phyloP scores from a whole-genome alignment of 129 eudicot species.

The Centrapalus pauciflorus region DNA sequence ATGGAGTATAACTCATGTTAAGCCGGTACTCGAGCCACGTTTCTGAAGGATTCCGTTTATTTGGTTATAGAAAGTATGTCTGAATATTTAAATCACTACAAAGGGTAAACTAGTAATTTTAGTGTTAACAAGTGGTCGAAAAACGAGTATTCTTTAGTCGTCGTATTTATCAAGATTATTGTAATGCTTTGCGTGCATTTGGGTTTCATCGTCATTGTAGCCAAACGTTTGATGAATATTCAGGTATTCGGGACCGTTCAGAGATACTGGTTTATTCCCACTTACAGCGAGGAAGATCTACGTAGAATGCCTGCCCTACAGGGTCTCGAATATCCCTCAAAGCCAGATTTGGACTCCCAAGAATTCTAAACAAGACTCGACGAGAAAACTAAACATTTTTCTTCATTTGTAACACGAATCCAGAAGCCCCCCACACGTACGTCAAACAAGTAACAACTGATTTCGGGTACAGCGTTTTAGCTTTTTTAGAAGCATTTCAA shows the following conservation, averaged over 20 bases:
- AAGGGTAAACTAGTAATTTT: too few species aligned
- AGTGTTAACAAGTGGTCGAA: too few species aligned
- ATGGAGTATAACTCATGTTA: too few species aligned
- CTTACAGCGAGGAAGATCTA: slow-evolving; percentile 79
- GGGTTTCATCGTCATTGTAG: neutral
- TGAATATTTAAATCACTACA: too few species aligned
- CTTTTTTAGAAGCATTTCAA: neutral
- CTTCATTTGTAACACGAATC: slow-evolving; percentile 10
- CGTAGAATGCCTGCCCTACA: slow-evolving; percentile 86
- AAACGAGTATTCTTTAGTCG: too few species aligned
- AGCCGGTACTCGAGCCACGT: too few species aligned
- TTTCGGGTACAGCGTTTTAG: slow-evolving; percentile 13
- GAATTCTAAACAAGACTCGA: slow-evolving; percentile 35
- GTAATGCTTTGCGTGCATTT: neutral
- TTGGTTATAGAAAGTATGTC: too few species aligned
- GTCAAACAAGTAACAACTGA: neutral
- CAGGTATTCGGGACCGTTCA: slow-evolving; percentile 81
- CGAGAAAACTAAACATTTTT: slow-evolving; percentile 1
- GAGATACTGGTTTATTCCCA: slow-evolving; percentile 74
- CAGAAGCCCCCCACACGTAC: neutral
- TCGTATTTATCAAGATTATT: neutral
- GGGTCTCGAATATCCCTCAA: slow-evolving; percentile 92
- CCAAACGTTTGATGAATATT: slow-evolving; percentile 8
- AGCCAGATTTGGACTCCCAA: slow-evolving; percentile 71
- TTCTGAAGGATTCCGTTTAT: too few species aligned